A percentile compares a stretch with the other conserved stretches of the same genome.
Conservation (phyloP, 352 stramenopile genomes). For the Phytophthora pluvialis region DNA sequence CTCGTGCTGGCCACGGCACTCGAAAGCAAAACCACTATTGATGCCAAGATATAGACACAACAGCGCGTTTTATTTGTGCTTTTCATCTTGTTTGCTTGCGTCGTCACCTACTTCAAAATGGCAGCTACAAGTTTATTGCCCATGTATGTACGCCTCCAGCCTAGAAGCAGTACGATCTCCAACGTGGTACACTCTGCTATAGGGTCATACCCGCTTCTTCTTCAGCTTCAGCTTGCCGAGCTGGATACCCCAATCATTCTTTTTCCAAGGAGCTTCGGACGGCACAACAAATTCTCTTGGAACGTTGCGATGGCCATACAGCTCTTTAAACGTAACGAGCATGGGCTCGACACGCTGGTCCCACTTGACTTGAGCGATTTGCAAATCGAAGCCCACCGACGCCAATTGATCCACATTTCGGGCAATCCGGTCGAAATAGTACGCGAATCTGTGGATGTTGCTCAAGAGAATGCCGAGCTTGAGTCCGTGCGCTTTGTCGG, state of each 20-base stretch:
- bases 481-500: conserved; percentile 3
- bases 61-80: conserved; percentile 9
- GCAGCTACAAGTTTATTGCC: neutral
- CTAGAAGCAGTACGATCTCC: neutral
- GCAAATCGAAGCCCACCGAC: conserved; percentile 2
- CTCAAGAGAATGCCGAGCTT: conserved; percentile 2
- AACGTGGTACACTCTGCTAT: neutral
- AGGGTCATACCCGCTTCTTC: neutral
- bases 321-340: conserved; percentile 19
- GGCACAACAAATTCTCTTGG: conserved; percentile 20
- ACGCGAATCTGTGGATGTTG: neutral
- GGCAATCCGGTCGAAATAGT: conserved; percentile 14
- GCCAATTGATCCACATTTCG: conserved; percentile 10
- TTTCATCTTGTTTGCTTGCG: neutral
- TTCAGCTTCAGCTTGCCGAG: conserved; percentile 23
- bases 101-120: neutral
- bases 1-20: conserved; percentile 26
- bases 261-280: conserved; percentile 14
- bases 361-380: conserved; percentile 16
- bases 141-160: too few species aligned
- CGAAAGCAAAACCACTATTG: conserved; percentile 38
- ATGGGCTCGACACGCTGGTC: conserved; percentile 12
- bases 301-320: conserved; percentile 19
- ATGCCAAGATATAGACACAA: conserved; percentile 25
- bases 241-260: conserved; percentile 19